A percentile compares a stretch with the other conserved stretches of the same genome.
Conservation (phyloP, 1,139 yeast species). For the Cylindricascospora bacillispora region DNA sequence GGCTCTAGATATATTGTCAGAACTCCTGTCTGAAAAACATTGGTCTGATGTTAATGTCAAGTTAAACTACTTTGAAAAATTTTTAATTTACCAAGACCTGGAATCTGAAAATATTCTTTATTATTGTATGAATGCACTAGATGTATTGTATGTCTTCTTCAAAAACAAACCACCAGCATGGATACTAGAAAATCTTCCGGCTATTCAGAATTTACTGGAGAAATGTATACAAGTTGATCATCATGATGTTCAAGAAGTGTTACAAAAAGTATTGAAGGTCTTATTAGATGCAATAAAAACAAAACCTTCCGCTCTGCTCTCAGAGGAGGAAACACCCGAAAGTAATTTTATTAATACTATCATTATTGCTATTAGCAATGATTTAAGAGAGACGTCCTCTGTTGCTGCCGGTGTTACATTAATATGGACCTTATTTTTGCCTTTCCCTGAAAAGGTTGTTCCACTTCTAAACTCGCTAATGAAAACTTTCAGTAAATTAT, state of each 20-base stretch:
- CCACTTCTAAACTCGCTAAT: constrained; percentile 61
- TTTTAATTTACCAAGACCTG: constrained; percentile 66
- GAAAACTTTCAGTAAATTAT: constrained; percentile 78
- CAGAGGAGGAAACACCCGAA: constrained; percentile 44
- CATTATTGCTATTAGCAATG: constrained; percentile 66
- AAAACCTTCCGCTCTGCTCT: constrained; percentile 24
- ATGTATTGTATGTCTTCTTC: constrained; percentile 75
- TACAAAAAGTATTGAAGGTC: constrained; percentile 60
- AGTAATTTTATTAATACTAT: constrained; percentile 51
- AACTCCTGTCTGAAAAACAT: constrained; percentile 53
- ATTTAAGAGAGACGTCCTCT: constrained; percentile 67
- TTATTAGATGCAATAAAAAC: constrained; percentile 50
- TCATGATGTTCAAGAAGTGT: constrained; percentile 69
- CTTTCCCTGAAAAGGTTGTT: constrained; percentile 62
- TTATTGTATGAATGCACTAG: constrained; percentile 79
- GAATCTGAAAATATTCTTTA: constrained; percentile 46
- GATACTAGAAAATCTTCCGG: constrained; percentile 58
- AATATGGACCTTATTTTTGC: constrained; percentile 70
- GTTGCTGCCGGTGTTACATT: constrained; percentile 85
- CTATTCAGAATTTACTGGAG: constrained; percentile 62
- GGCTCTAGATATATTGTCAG: constrained; percentile 64
- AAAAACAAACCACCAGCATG: constrained; percentile 66
- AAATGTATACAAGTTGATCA: constrained; percentile 76
- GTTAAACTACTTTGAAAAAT: constrained; percentile 74
- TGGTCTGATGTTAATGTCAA: constrained; percentile 88